A percentile compares a stretch with the other conserved stretches of the same genome.
These are phyloP conservation scores for Trifolium pratense DNA, from an alignment of 306 rosid species.

Conservation along the genomic window DNA sequence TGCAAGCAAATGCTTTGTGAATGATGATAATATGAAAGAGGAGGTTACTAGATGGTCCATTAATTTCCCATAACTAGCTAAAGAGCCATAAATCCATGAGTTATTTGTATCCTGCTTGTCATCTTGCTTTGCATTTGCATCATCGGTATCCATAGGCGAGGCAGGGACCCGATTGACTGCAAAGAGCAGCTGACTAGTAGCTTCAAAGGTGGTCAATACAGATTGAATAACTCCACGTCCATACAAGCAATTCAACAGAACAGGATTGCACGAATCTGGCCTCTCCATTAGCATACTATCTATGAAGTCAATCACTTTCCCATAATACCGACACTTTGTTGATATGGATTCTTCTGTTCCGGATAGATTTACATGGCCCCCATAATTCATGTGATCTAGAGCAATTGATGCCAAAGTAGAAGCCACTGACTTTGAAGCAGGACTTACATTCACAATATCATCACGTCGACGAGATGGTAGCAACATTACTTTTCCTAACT, in stretches of 20 bases:
- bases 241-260: conserved; percentile 88
- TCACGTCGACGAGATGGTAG: conserved; percentile 97
- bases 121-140: conserved; percentile 69
- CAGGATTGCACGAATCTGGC: conserved; percentile 91
- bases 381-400: conserved; percentile 87
- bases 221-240: conserved; percentile 85
- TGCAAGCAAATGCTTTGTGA: conserved; percentile 85
- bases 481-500: conserved; percentile 93
- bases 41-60: conserved; percentile 99
- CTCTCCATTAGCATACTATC: conserved; percentile 90
- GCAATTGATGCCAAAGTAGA: conserved; percentile 80
- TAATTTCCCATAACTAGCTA: conserved; percentile 89
- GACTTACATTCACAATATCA: conserved; percentile 81
- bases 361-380: conserved; percentile 64
- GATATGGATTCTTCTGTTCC: conserved; percentile 81
- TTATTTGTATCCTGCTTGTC: conserved; percentile 75
- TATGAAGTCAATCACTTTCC: conserved; percentile 91
- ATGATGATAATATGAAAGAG: conserved; percentile 79
- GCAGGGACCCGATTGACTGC: conserved; percentile 77
- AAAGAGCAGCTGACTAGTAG: conserved; percentile 94
- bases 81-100: conserved; percentile 92
- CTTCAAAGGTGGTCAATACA: conserved; percentile 96
- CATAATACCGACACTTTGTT: conserved; percentile 90
- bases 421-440: conserved; percentile 86
- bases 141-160: conserved; percentile 98